phyloP scores from a whole-genome alignment of 495 filamentous ascomycete genomes.

The Talaromyces nanjingensis region DNA sequence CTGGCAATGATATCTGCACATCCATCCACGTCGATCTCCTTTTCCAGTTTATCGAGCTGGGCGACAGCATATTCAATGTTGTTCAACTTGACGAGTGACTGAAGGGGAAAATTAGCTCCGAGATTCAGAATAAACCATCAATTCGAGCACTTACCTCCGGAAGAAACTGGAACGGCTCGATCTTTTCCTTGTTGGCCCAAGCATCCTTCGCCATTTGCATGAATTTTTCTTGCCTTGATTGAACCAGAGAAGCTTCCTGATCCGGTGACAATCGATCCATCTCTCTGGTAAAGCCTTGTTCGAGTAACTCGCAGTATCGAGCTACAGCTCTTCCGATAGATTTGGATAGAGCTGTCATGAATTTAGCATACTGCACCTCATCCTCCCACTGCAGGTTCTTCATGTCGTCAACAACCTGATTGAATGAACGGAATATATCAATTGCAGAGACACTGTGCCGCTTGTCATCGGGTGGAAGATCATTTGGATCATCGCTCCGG shows the following conservation, averaged over 20 bases:
- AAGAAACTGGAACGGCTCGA: slow-evolving; percentile 97
- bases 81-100: slow-evolving; percentile 97
- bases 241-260: slow-evolving; percentile 68
- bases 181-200: slow-evolving; percentile 89
- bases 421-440: slow-evolving; percentile 91
- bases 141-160: slow-evolving; percentile 60
- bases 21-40: slow-evolving; percentile 85
- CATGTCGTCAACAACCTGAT: slow-evolving; percentile 80
- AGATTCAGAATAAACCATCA: not conserved
- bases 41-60: slow-evolving; percentile 84
- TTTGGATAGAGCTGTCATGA: slow-evolving; percentile 94
- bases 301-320: slow-evolving; percentile 86
- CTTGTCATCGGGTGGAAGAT: slow-evolving; percentile 68
- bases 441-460: slow-evolving; percentile 89
- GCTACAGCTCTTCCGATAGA: slow-evolving; percentile 76
- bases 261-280: slow-evolving; percentile 88
- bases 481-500: slow-evolving; percentile 48
- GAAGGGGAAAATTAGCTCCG: slow-evolving; percentile 10
- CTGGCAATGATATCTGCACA: slow-evolving; percentile 76
- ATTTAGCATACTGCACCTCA: slow-evolving; percentile 86
- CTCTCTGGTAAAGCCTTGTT: slow-evolving; percentile 79
- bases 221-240: slow-evolving; percentile 84
- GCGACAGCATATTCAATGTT: slow-evolving; percentile 90
- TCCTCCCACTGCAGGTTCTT: slow-evolving; percentile 85
- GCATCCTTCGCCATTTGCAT: slow-evolving; percentile 90